These are phyloP conservation scores for Curvularia eragrostidis DNA, from an alignment of 2,329 filamentous ascomycete species.

Conservation along the genomic window DNA sequence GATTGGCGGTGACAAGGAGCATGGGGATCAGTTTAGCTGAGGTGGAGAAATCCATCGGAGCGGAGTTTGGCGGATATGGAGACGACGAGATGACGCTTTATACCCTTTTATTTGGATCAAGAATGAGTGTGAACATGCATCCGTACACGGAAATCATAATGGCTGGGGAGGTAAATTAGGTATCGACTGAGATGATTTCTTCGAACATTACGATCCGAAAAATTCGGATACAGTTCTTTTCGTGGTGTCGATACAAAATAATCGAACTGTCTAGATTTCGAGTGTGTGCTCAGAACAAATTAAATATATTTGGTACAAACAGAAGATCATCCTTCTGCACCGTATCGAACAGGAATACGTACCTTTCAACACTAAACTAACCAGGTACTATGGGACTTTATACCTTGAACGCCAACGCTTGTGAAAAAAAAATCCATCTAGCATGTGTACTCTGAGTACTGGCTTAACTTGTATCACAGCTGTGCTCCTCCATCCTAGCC, in stretches of 20 bases:
- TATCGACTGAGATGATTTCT: neutral
- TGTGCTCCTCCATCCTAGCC: no score
- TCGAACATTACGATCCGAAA: neutral
- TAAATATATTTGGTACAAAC: no score
- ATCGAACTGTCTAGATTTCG: neutral
- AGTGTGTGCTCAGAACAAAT: neutral
- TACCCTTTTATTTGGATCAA: conserved; percentile 11
- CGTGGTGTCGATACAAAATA: neutral
- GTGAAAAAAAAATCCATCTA: no score
- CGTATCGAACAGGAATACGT: no score
- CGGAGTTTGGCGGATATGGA: neutral
- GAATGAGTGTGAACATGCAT: conserved; percentile 1
- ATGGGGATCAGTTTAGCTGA: conserved; percentile 68
- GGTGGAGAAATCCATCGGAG: no score
- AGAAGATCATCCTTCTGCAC: no score
- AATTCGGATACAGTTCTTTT: neutral
- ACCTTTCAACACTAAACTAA: no score
- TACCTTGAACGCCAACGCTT: neutral
- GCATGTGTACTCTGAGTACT: no score
- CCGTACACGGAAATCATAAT: neutral
- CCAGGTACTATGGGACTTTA: no score
- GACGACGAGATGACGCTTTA: conserved; percentile 1
- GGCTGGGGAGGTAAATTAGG: neutral
- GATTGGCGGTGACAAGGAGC: conserved; percentile 62
- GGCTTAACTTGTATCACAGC: no score